Base-by-base conservation (phyloP, 2,329 filamentous ascomycete species). In the Fusarium anguioides region DNA sequence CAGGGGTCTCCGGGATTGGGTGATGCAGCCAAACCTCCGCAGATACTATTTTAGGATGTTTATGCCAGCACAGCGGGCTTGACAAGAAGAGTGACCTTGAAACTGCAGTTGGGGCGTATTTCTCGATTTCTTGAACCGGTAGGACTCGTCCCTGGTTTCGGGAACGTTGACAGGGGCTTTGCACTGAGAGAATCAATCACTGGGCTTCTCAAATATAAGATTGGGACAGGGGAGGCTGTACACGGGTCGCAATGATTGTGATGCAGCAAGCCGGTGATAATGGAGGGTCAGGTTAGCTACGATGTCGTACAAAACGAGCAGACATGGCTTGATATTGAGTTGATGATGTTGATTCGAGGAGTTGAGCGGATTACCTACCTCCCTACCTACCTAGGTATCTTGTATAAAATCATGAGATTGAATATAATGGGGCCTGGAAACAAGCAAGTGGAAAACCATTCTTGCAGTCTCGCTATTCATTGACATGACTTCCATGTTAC, bases 11-110 rank as follows among this genome's bases (percentile, higher is more conserved):
- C 21, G 20, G 70, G 60, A 70, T 73, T 72, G 66, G 59, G 60
- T 67, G 60, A 68, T 64, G 57, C 55, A 56, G 50, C 47, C 64
- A 56, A 61, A 52, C 46, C 60, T 66, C 50, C 59, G 49, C 54
- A 64, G 39, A 53, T 66, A 49, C 70, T 72, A 72, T 72, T 72
- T 71, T 72, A 56, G 44, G 64, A 53, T 50, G 55, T 26, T n/a
- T 55, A 52, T 69, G 70, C 66, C 70, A 73, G 21, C 66, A 60
- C 67, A 71, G 41, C 40, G 64, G 60, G 55, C 41, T 52, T 54
- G 46, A 42, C 17, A 40, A 26, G 31, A 48, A 49, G 55, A 26
- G 18, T 27, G 33, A 35, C 17, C 23, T 23, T 26, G 17, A 23
- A 20, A n/a, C n/a, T 40, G 31, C 46, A 29, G 20, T 27, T 15